A percentile compares a stretch with the other conserved stretches of the same genome.
phyloP scores from a whole-genome alignment of 23 red algal genomes.

The Pyropia haitanensis region DNA sequence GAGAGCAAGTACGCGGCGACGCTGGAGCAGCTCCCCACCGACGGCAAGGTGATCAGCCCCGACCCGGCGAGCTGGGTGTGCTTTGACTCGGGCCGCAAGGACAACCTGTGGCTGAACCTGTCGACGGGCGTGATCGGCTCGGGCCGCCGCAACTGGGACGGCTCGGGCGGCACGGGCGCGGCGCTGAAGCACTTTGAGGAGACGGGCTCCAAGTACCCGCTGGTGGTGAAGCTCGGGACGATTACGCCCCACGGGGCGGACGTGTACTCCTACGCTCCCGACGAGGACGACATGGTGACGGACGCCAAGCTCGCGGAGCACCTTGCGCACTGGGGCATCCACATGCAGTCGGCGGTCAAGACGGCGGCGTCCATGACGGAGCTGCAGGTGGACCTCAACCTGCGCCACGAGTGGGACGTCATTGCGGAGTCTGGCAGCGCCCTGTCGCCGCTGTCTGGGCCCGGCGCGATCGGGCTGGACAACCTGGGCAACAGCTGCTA shows the following conservation, averaged over 20 bases:
- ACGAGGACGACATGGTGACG: constrained; percentile 87
- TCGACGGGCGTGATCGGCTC: constrained; percentile 65
- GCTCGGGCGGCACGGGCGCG: constrained; percentile 44
- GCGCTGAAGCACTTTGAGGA: constrained; percentile 69
- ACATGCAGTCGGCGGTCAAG: constrained; percentile 60
- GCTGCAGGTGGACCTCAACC: constrained; percentile 83
- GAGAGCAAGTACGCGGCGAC: constrained; percentile 64
- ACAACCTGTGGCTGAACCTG: constrained; percentile 95
- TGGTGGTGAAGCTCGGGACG: constrained; percentile 94
- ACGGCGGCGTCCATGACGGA: constrained; percentile 85
- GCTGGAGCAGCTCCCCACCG: constrained; percentile 35
- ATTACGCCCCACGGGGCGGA: constrained; percentile 87
- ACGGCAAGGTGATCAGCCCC: constrained; percentile 54
- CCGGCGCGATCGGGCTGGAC: constrained; percentile 58
- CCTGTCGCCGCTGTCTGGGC: constrained; percentile 42
- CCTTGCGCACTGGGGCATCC: constrained; percentile 77
- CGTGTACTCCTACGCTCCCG: constrained; percentile 81
- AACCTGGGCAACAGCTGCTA: constrained; percentile 98
- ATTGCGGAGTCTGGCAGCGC: constrained; percentile 52
- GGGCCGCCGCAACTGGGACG: constrained; percentile 67
- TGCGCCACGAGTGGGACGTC: constrained; percentile 22
- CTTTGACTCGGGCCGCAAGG: constrained; percentile 52
- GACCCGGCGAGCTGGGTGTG: constrained; percentile 71
- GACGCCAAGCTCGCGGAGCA: constrained; percentile 75
- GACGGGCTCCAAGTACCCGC: constrained; percentile 65